Percentiles rank a stretch among this genome's conserved stretches.
These are phyloP conservation scores for Endocladia muricata DNA, from an alignment of 31 red algal species.

Conservation along the genomic window DNA sequence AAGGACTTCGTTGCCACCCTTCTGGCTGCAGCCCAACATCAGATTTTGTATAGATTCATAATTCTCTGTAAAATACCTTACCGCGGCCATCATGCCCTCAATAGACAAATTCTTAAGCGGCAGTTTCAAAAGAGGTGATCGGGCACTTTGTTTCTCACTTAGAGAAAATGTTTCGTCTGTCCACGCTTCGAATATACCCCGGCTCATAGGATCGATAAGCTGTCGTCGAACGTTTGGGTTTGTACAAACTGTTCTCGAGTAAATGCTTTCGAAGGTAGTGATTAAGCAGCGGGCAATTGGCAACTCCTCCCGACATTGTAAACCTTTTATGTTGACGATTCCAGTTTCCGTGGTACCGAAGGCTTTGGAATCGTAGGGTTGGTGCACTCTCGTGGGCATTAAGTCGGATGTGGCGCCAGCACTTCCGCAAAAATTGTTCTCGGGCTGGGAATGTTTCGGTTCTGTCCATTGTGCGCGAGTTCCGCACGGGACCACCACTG, in stretches of 20 bases:
- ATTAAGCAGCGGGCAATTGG: neutral
- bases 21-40: neutral
- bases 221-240: neutral
- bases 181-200: conserved; percentile 16
- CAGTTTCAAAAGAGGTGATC: conserved; percentile 7
- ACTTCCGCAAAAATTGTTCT: too few species aligned
- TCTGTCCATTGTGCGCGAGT: too few species aligned
- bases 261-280: neutral
- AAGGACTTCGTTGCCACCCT: neutral
- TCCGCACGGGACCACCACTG: too few species aligned
- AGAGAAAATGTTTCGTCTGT: neutral
- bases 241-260: neutral
- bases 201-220: conserved; percentile 28
- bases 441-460: too few species aligned
- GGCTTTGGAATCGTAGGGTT: too few species aligned
- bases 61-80: conserved; percentile 21
- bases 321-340: too few species aligned
- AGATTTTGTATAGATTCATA: conserved; percentile 4
- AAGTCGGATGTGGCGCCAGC: too few species aligned
- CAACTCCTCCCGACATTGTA: too few species aligned
- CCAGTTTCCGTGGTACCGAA: too few species aligned
- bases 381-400: too few species aligned
- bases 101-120: conserved; percentile 10
- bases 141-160: neutral
- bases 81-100: neutral